Evolutionary conservation across 2,329 filamentous ascomycete species (phyloP).

Genomic region (Endocalyx cinctus): DNA sequence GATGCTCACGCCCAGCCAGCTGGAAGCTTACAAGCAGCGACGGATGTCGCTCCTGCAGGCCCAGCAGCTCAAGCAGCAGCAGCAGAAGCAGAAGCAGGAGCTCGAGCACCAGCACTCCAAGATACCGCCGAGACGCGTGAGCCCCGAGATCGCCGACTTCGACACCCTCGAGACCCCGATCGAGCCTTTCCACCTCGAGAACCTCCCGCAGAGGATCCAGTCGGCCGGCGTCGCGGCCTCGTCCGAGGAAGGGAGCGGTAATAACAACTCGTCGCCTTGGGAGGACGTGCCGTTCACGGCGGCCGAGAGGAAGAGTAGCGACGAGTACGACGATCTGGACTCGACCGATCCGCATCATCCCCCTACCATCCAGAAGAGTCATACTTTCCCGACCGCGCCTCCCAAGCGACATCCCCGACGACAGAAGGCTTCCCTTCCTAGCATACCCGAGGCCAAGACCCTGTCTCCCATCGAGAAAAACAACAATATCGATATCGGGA

Average conservation of each 20-base stretch:
- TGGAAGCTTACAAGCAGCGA: constrained; percentile 41
- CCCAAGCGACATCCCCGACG: constrained; percentile 27
- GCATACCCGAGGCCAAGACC: constrained; percentile 21
- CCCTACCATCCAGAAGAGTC: constrained; percentile 13
- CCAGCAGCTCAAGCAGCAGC: constrained; percentile 9
- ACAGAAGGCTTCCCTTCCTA: constrained; percentile 19
- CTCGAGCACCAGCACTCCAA: no score
- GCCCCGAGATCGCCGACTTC: constrained; percentile 24
- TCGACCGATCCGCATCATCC: constrained; percentile 9
- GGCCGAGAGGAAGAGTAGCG: constrained; percentile 13
- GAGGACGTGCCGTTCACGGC: constrained; percentile 19
- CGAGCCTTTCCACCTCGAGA: constrained; percentile 47
- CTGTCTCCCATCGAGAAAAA: no score
- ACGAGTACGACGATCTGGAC: constrained; percentile 6
- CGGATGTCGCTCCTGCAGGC: constrained; percentile 29
- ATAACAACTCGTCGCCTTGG: constrained; percentile 22
- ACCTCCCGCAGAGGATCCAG: constrained; percentile 38
- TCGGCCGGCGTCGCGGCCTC: constrained; percentile 31
- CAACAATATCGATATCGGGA: no score
- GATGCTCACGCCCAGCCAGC: constrained; percentile 49
- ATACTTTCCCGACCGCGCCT: constrained; percentile 25
- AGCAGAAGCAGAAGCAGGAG: constrained; percentile 15
- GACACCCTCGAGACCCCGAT: constrained; percentile 36
- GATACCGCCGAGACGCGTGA: constrained; percentile 19
- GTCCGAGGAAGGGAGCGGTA: constrained; percentile 22